phyloP scores from a whole-genome alignment of 1,284 basidiomycete genomes.

The Marasmius fiardii region DNA sequence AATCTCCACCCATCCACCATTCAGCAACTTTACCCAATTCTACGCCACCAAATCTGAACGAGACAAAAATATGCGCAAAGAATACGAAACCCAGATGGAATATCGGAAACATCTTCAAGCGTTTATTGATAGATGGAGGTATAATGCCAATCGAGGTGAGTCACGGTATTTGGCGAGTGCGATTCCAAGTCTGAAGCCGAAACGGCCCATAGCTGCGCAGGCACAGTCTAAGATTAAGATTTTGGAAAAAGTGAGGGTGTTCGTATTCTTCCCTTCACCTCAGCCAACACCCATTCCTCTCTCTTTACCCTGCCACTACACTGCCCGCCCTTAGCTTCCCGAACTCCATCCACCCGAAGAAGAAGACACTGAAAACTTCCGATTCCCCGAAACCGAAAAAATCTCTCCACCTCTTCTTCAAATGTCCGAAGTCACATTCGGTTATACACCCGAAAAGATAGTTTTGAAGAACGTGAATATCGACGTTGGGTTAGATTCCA shows the following conservation, averaged over 20 bases:
- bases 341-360: conserved; percentile 90
- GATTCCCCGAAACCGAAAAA: conserved; percentile 92
- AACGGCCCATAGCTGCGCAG: conserved; percentile 63
- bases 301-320: too few relatives aligned
- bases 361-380: conserved; percentile 90
- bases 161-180: conserved; percentile 8
- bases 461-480: conserved; percentile 85
- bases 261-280: neutral
- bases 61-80: conserved; percentile 86
- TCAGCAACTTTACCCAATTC: conserved; percentile 97
- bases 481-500: conserved; percentile 86
- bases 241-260: conserved; percentile 78
- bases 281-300: neutral
- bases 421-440: conserved; percentile 89
- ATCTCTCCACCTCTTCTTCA: conserved; percentile 96
- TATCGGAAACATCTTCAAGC: conserved; percentile 96
- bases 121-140: conserved; percentile 96
- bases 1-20: conserved; percentile 11
- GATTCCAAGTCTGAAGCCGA: neutral
- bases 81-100: conserved; percentile 94
- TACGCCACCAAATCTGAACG: conserved; percentile 98
- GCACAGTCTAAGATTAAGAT: conserved; percentile 99
- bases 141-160: conserved; percentile 85
- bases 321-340: too few relatives aligned
- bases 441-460: conserved; percentile 80